Evolutionary conservation across 148 eudicot genomes (phyloP).

Genomic region (Euryodendron excelsum): DNA sequence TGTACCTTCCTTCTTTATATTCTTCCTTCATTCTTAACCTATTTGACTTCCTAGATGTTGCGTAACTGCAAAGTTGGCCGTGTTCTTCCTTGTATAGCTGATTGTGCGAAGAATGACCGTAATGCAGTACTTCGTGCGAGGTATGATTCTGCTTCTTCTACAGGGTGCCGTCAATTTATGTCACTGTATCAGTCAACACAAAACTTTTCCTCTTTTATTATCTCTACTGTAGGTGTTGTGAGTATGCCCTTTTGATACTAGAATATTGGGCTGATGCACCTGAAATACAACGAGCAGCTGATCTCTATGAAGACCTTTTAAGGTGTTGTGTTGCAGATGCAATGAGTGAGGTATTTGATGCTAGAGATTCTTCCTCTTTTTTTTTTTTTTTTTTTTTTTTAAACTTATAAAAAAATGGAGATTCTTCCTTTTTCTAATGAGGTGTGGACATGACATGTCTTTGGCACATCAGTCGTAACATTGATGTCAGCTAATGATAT

Average conservation of each 20-base stretch:
- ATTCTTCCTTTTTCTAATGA: constrained; percentile 5
- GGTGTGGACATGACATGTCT: background rate
- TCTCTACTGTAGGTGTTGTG: constrained; percentile 73
- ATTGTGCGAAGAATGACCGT: constrained; percentile 88
- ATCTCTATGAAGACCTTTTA: constrained; percentile 90
- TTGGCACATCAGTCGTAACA: background rate
- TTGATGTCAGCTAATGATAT: background rate
- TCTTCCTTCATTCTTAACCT: constrained; percentile 12
- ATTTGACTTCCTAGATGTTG: constrained; percentile 62
- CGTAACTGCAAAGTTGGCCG: constrained; percentile 98
- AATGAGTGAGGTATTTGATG: constrained; percentile 79
- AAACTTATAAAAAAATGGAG: too few relatives aligned
- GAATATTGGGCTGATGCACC: constrained; percentile 99
- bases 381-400: too few relatives aligned
- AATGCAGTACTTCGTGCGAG: constrained; percentile 89
- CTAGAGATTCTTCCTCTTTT: too few relatives aligned
- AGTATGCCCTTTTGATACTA: constrained; percentile 87
- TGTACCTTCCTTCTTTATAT: background rate
- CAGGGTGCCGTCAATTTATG: background rate
- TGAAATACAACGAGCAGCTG: constrained; percentile 94
- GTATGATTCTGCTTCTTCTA: constrained; percentile 32
- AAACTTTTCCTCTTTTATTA: background rate
- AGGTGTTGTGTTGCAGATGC: constrained; percentile 96
- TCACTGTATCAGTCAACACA: background rate
- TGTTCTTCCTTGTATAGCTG: constrained; percentile 86